A percentile compares a stretch with the other conserved stretches of the same genome.
Evolutionary conservation across 495 filamentous ascomycete species (phyloP).

Genomic region (Elasticomyces elasticus): DNA sequence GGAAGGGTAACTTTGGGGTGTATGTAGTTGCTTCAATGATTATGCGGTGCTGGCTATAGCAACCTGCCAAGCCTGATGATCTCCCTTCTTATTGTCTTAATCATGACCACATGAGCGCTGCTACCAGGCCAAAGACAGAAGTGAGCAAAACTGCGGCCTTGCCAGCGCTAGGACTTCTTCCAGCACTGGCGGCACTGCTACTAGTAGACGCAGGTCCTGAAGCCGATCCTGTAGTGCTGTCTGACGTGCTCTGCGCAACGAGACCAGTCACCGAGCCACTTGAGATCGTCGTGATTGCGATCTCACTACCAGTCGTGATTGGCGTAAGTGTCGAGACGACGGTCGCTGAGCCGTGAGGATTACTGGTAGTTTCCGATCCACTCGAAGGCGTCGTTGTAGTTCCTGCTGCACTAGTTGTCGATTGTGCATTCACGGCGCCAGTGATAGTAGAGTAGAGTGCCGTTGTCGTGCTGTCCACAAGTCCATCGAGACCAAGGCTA

Average conservation of each 20-base stretch:
- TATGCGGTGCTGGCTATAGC: background rate
- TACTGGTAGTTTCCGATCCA: too few relatives aligned
- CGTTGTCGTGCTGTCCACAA: constrained; percentile 5
- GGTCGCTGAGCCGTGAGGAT: too few relatives aligned
- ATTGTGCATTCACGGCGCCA: background rate
- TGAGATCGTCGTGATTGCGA: background rate
- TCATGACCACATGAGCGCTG: background rate
- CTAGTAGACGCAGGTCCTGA: background rate
- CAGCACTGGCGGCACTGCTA: background rate
- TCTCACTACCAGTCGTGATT: background rate
- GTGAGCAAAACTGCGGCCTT: background rate
- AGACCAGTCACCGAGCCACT: background rate
- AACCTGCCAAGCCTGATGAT: background rate
- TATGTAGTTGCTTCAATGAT: background rate
- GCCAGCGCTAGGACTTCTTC: background rate
- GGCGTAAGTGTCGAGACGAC: background rate
- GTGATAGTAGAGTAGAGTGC: background rate
- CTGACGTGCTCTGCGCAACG: background rate
- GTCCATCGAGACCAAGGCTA: constrained; percentile 11
- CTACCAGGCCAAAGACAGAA: background rate
- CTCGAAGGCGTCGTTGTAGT: background rate
- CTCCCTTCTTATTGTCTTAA: background rate
- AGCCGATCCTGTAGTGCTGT: background rate
- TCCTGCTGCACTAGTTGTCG: background rate
- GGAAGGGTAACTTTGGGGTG: background rate